Evolutionary conservation across 1,139 yeast genomes (phyloP).

Genomic region (Blastobotrys serpentis): DNA sequence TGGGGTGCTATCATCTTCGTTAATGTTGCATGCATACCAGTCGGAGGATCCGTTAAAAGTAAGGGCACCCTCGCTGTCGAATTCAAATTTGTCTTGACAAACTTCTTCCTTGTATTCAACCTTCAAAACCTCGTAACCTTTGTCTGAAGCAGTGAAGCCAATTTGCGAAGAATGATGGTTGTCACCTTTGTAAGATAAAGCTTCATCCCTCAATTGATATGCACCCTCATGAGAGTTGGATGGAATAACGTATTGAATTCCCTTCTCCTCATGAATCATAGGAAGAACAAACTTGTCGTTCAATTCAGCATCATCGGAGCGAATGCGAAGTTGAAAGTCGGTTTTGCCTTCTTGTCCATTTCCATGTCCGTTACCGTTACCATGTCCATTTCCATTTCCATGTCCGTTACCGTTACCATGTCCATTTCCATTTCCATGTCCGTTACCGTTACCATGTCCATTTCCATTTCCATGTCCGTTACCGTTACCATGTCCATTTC

Average conservation of each 20-base stretch:
- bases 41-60: slow-evolving; percentile 10
- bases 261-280: background rate
- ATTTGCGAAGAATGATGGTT: background rate
- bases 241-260: slow-evolving; percentile 6
- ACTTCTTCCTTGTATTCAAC: background rate
- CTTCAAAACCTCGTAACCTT: slow-evolving; percentile 3
- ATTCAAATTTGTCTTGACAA: slow-evolving; percentile 7
- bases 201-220: slow-evolving; percentile 3
- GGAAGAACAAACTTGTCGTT: slow-evolving; percentile 8
- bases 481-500: background rate
- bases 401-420: background rate
- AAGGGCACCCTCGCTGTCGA: slow-evolving; percentile 1
- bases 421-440: background rate
- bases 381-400: slow-evolving; percentile 8
- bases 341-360: slow-evolving; percentile 4
- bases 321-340: slow-evolving; percentile 6
- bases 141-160: background rate
- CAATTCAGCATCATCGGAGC: background rate
- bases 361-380: slow-evolving; percentile 1
- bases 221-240: slow-evolving; percentile 8
- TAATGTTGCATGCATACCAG: slow-evolving; percentile 13
- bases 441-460: background rate
- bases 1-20: slow-evolving; percentile 4
- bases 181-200: background rate
- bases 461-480: background rate